Percentiles rank a stretch among this genome's conserved stretches.
phyloP scores from a whole-genome alignment of 2,329 filamentous ascomycete genomes.

The Alternaria gaisen region DNA sequence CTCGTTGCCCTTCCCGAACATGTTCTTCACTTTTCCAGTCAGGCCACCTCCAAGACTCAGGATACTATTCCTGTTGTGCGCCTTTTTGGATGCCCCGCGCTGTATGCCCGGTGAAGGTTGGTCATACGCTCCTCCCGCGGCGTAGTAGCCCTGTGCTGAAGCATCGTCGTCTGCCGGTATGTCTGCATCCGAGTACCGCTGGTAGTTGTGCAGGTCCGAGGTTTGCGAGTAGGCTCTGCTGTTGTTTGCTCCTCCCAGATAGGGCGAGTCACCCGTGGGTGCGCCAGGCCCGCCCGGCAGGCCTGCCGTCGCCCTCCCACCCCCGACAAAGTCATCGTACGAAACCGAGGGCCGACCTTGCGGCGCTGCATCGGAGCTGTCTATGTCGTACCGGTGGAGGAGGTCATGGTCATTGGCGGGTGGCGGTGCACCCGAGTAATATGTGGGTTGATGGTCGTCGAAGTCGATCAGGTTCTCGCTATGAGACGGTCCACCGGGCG shows the following conservation, averaged over 20 bases:
- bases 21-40: slow-evolving; percentile 86
- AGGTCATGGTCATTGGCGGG: slow-evolving; percentile 84
- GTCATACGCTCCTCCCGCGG: slow-evolving; percentile 69
- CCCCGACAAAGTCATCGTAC: slow-evolving; percentile 94
- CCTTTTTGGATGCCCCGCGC: slow-evolving; percentile 63
- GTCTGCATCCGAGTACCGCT: slow-evolving; percentile 89
- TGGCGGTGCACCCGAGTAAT: slow-evolving; percentile 78
- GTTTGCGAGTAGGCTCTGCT: slow-evolving; percentile 71
- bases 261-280: slow-evolving; percentile 48
- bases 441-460: slow-evolving; percentile 74
- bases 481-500: slow-evolving; percentile 59
- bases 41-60: slow-evolving; percentile 86
- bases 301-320: slow-evolving; percentile 58
- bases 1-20: slow-evolving; percentile 82
- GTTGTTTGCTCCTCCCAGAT: slow-evolving; percentile 46
- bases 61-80: slow-evolving; percentile 83
- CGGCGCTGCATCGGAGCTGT: slow-evolving; percentile 68
- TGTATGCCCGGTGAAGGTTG: slow-evolving; percentile 59
- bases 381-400: slow-evolving; percentile 76
- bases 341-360: slow-evolving; percentile 83
- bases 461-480: slow-evolving; percentile 74
- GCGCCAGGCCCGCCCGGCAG: slow-evolving; percentile 56
- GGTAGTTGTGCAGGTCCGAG: slow-evolving; percentile 85
- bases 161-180: slow-evolving; percentile 80
- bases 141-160: slow-evolving; percentile 79